Conservation (phyloP, 140 eudicot species). For the Erigeron philadelphicus region DNA sequence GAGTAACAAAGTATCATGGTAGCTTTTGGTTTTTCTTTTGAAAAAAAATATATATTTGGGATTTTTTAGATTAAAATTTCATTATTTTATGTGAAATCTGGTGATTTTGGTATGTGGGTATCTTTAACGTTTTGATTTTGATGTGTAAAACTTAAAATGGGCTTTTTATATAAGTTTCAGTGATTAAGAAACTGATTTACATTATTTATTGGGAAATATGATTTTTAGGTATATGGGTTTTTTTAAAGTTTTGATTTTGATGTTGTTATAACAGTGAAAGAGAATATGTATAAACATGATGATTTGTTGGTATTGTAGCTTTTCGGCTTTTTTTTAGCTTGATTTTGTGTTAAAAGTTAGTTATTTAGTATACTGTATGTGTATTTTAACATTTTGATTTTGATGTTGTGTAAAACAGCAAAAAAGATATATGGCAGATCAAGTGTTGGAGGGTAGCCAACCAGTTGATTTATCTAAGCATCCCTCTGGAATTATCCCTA, state of each 20-base stretch:
- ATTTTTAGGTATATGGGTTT: background rate
- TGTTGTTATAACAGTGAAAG: slow-evolving; percentile 12
- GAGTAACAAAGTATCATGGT: background rate
- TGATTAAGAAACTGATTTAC: background rate
- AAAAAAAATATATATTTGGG: background rate
- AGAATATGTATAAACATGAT: background rate
- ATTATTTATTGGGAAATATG: background rate
- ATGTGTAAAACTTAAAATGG: too few species aligned
- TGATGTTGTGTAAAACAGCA: slow-evolving; percentile 14
- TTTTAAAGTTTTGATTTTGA: background rate
- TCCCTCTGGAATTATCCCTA: slow-evolving; percentile 34
- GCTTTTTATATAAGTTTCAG: too few species aligned
- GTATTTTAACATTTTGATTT: background rate
- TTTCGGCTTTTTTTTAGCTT: too few species aligned
- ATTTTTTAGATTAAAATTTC: background rate
- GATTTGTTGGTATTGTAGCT: too few species aligned
- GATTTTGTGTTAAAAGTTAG: too few species aligned
- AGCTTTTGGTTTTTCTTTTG: too few species aligned
- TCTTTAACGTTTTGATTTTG: too few species aligned
- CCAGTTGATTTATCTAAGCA: slow-evolving; percentile 37
- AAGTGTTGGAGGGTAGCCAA: slow-evolving; percentile 33
- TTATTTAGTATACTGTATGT: background rate
- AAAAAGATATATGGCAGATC: slow-evolving; percentile 27
- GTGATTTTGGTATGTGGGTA: background rate
- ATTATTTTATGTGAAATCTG: background rate